These are phyloP conservation scores for Clohesyomyces aquaticus DNA, from an alignment of 495 filamentous ascomycete genomes.

Conservation along the genomic window DNA sequence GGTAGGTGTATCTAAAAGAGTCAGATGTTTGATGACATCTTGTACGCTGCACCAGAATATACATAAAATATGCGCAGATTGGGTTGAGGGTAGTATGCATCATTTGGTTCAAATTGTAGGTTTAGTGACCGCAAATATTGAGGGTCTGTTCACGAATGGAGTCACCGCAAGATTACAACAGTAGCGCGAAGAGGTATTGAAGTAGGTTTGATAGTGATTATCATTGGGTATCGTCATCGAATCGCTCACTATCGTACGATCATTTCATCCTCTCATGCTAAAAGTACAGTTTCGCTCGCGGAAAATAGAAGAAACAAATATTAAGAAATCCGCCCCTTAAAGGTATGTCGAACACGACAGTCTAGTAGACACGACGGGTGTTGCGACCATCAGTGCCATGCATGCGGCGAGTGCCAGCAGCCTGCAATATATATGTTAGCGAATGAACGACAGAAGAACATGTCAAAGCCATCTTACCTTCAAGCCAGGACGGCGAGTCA, in stretches of 20 bases:
- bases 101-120: no score
- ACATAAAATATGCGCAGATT: no score
- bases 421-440: conserved; percentile 52
- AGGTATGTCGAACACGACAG: background rate
- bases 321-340: background rate
- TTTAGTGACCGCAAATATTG: no score
- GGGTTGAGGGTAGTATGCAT: no score
- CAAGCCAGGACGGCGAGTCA: conserved; percentile 64
- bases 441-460: background rate
- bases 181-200: background rate
- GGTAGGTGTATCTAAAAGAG: conserved; percentile 48
- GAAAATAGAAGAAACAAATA: background rate
- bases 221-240: conserved; percentile 35
- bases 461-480: conserved; percentile 54
- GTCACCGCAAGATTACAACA: background rate
- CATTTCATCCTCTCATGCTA: conserved; percentile 20
- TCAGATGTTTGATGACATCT: no score
- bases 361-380: conserved; percentile 8
- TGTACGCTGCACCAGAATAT: no score
- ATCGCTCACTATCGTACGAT: conserved; percentile 35
- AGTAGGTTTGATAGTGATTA: background rate
- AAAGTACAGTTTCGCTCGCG: conserved; percentile 11
- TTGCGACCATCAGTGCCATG: conserved; percentile 70
- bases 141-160: background rate
- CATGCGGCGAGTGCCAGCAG: conserved; percentile 72